Percentiles rank a stretch among this genome's conserved stretches.
phyloP scores from a whole-genome alignment of 1,284 basidiomycete genomes.

The Meripilus lineatus region DNA sequence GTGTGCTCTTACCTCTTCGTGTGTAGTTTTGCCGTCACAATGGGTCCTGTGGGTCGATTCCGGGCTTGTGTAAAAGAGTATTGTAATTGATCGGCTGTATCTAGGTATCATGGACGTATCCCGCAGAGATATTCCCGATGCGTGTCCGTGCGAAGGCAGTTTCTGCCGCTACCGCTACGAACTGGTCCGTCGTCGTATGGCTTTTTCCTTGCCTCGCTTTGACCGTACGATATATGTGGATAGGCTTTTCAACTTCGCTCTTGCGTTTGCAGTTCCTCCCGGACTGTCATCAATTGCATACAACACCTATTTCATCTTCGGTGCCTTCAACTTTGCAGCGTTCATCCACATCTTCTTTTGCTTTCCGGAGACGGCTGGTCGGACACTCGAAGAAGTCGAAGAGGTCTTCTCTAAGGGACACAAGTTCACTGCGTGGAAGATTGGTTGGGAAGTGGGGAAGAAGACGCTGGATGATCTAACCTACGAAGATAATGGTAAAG shows the following conservation, averaged over 20 bases:
- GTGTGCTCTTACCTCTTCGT: conserved; percentile 75
- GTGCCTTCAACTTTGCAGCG: conserved; percentile 69
- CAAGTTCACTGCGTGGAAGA: conserved; percentile 68
- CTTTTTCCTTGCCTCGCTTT: too few relatives aligned
- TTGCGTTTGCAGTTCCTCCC: conserved; percentile 50
- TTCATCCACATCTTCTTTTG: conserved; percentile 69
- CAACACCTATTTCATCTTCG: conserved; percentile 68
- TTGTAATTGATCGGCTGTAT: neutral
- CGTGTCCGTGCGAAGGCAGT: conserved; percentile 73
- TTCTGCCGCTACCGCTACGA: conserved; percentile 52
- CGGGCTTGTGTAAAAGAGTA: neutral
- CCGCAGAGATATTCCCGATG: conserved; percentile 54
- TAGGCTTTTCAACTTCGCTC: conserved; percentile 70
- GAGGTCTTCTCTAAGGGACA: conserved; percentile 69
- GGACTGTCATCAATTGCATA: conserved; percentile 35
- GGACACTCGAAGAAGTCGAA: conserved; percentile 73
- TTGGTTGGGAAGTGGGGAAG: conserved; percentile 57
- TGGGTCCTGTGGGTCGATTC: conserved; percentile 54
- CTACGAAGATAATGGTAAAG: conserved; percentile 5
- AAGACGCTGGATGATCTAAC: conserved; percentile 49
- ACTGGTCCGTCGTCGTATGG: too few relatives aligned
- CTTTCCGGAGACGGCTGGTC: conserved; percentile 70
- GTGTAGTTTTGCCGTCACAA: conserved; percentile 69
- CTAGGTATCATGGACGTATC: conserved; percentile 30
- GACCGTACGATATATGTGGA: too few relatives aligned